Evolutionary conservation across 2,329 filamentous ascomycete species (phyloP), one percentile per base, ranked within the genome.

Genomic region (Alternaria ventricosa): DNA sequence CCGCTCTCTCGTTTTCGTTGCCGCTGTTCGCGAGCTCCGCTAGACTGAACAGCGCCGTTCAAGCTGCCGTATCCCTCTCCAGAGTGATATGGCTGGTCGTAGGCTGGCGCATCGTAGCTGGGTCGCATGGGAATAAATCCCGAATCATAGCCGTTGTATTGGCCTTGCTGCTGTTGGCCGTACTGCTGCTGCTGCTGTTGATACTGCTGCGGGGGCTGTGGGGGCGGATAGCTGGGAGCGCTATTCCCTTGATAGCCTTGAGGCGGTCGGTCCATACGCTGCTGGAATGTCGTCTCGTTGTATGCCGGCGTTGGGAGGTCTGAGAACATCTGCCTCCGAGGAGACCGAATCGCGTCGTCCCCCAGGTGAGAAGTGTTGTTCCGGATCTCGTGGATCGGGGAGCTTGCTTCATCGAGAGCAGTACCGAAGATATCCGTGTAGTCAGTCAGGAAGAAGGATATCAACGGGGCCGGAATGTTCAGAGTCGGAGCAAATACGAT

Each of bases 401-500:
- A 79, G 47, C 72, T 75, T 28, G 78, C 84, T 80, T 71, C 85
- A 69, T 90, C 88, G 0, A 91, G 87, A 18, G 90, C 87, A 9
- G 88, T 85, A 20, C 91, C 91, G 76, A 98, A 99, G 51, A 99
- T 95, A 45, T 87, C 87, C 66, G 92, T 87, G 76, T 93, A 97
- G 74, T 98, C 94, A 68, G 96, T 94, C 61, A 99, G 85, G 79
- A 99, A 96, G 79, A 96, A 87, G 4, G 94, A 94, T 78, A 99
- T 97, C 11, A 99, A 91, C 0, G 95, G 94, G 0, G 94, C 94
- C 0, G 96, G 95, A 46, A 99, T 97, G 79, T 98, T 98, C 57
- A 99, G 86, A 0, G 96, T 98, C 0, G 96, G 96, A 15, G 96
- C 97, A 80, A 99, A 99, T 60, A 99, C 95, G 72, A 99, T 98